Evolutionary conservation across 208 protist genomes (phyloP).

Genomic region (Crithidia fasciculata): DNA sequence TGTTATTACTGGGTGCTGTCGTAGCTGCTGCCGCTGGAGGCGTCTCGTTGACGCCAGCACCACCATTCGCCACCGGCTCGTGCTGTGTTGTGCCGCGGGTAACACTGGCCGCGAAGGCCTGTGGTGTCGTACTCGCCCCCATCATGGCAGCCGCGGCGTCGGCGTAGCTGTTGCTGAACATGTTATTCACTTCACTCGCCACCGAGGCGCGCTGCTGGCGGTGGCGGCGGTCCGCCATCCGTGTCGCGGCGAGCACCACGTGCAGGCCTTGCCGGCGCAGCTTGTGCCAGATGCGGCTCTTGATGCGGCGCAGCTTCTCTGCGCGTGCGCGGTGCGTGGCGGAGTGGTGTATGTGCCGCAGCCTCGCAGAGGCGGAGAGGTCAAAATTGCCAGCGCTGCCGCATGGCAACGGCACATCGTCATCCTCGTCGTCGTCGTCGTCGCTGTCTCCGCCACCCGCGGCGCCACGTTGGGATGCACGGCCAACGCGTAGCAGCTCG

Average conservation of each 20-base stretch:
- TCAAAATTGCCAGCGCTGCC: neutral
- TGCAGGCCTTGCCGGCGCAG: conserved; percentile 38
- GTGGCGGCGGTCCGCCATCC: conserved; percentile 33
- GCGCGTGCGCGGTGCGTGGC: conserved; percentile 20
- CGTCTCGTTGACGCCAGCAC: neutral
- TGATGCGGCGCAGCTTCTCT: conserved; percentile 39
- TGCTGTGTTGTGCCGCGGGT: neutral
- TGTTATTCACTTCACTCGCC: conserved; percentile 17
- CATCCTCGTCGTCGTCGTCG: neutral
- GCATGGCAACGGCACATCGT: too few species aligned
- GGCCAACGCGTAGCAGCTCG: conserved; percentile 30
- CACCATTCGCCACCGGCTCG: too few species aligned
- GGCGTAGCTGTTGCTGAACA: conserved; percentile 9
- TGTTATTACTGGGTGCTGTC: neutral
- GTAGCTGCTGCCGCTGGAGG: neutral
- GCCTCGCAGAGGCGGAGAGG: conserved; percentile 7
- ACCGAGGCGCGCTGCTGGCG: conserved; percentile 28
- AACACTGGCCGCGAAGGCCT: neutral
- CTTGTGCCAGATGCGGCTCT: conserved; percentile 38
- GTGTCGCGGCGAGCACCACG: conserved; percentile 51
- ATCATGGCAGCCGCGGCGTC: conserved; percentile 7
- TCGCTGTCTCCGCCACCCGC: neutral
- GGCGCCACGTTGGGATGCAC: neutral
- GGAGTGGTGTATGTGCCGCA: conserved; percentile 7
- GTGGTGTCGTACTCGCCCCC: conserved; percentile 4